Percentiles rank a stretch among this genome's conserved stretches.
phyloP scores from a whole-genome alignment of 345 rosid genomes.

The Eucalyptus pauciflora region DNA sequence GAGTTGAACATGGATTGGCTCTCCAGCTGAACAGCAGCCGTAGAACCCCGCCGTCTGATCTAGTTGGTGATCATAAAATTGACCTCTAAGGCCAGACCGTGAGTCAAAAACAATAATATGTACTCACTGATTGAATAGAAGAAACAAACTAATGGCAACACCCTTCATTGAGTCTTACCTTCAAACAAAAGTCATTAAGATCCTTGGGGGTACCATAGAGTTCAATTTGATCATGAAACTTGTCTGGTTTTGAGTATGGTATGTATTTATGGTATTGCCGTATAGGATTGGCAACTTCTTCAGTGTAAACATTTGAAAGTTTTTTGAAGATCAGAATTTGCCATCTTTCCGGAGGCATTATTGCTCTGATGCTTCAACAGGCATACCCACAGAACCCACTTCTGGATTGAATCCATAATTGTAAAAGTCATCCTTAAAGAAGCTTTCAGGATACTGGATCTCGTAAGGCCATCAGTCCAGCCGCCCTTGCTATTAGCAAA shows the following conservation, averaged over 20 bases:
- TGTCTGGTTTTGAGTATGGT: slow-evolving; percentile 76
- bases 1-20: slow-evolving; percentile 85
- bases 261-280: slow-evolving; percentile 95
- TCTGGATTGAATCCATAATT: slow-evolving; percentile 91
- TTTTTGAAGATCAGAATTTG: slow-evolving; percentile 61
- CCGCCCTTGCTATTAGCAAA: slow-evolving; percentile 83
- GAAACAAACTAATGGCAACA: background rate
- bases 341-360: slow-evolving; percentile 94
- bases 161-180: slow-evolving; percentile 32
- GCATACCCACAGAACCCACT: slow-evolving; percentile 95
- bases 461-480: slow-evolving; percentile 83
- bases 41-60: slow-evolving; percentile 94
- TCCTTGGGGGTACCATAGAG: slow-evolving; percentile 50
- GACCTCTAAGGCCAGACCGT: slow-evolving; percentile 97
- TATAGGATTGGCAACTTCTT: slow-evolving; percentile 78
- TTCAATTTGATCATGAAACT: slow-evolving; percentile 77
- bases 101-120: slow-evolving; percentile 2
- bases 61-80: slow-evolving; percentile 80
- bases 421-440: slow-evolving; percentile 69
- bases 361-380: slow-evolving; percentile 90
- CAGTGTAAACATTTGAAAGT: slow-evolving; percentile 44
- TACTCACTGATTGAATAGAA: background rate
- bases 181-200: slow-evolving; percentile 92
- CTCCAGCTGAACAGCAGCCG: slow-evolving; percentile 89
- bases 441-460: slow-evolving; percentile 84